Percentiles rank a stretch among this genome's conserved stretches.
Evolutionary conservation across 805 yeast species (phyloP).

Genomic region (Metschnikowia proteae): DNA sequence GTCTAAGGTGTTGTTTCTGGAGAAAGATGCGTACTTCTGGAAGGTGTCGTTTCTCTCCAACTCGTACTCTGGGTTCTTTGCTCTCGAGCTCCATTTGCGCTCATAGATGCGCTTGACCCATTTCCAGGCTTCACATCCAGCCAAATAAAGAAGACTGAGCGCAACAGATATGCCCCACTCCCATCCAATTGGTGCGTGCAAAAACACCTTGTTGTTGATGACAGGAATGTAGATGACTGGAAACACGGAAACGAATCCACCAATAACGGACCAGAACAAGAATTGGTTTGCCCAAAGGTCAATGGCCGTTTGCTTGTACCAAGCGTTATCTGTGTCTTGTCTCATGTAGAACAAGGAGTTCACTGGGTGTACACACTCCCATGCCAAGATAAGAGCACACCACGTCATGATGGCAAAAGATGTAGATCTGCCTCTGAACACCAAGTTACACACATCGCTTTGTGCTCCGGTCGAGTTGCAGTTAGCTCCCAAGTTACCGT

Average conservation of each 20-base stretch:
- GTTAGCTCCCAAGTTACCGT: conserved; percentile 36
- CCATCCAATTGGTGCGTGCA: conserved; percentile 36
- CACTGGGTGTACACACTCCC: conserved; percentile 39
- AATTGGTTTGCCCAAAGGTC: conserved; percentile 37
- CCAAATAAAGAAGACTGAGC: conserved; percentile 26
- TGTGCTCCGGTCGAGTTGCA: conserved; percentile 28
- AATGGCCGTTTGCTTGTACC: conserved; percentile 35
- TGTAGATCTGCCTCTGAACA: conserved; percentile 37
- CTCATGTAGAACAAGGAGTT: conserved; percentile 36
- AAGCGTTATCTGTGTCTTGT: conserved; percentile 32
- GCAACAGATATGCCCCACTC: conserved; percentile 40
- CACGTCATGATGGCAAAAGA: conserved; percentile 39
- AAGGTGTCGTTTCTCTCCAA: conserved; percentile 62
- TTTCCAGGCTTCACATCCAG: conserved; percentile 37
- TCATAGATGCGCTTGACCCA: conserved; percentile 37
- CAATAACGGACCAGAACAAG: conserved; percentile 36
- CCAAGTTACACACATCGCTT: conserved; percentile 26
- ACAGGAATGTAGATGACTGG: conserved; percentile 42
- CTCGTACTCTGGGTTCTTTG: conserved; percentile 59
- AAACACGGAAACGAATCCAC: conserved; percentile 35
- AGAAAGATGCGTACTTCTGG: conserved; percentile 56
- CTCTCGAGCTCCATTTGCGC: conserved; percentile 27
- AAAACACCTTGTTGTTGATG: conserved; percentile 36
- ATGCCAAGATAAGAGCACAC: conserved; percentile 39
- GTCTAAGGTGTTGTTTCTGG: conserved; percentile 47